phyloP scores from a whole-genome alignment of 768 basidiomycete genomes.

The Sarcodon sp. region DNA sequence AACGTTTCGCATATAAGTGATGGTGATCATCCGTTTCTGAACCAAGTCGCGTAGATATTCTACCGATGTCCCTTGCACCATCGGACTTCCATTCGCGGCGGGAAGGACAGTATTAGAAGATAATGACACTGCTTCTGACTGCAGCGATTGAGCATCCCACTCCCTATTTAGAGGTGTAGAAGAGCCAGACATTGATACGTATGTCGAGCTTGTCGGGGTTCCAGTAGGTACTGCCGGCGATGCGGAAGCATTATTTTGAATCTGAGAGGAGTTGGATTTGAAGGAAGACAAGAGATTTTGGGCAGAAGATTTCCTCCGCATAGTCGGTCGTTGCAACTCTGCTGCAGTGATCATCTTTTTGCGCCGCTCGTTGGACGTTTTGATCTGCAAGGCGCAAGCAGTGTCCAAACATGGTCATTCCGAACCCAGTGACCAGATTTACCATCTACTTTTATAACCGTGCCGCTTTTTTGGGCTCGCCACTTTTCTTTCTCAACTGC shows the following conservation, averaged over 20 bases:
- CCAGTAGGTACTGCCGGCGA: slow-evolving; percentile 8
- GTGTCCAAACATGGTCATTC: slow-evolving; percentile 1
- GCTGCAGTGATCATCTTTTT: slow-evolving; percentile 14
- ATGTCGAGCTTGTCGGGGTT: slow-evolving; percentile 8
- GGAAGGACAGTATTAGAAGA: background rate
- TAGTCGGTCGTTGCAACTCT: slow-evolving; percentile 26
- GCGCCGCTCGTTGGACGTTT: background rate
- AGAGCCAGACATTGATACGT: slow-evolving; percentile 7
- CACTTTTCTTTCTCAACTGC: slow-evolving; percentile 6
- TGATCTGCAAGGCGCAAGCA: background rate
- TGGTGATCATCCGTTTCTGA: slow-evolving; percentile 73
- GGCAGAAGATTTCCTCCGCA: slow-evolving; percentile 80
- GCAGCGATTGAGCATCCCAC: slow-evolving; percentile 62
- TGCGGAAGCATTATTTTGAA: slow-evolving; percentile 3
- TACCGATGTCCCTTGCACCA: slow-evolving; percentile 50
- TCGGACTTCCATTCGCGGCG: slow-evolving; percentile 7
- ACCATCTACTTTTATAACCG: background rate
- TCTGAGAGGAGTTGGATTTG: slow-evolving; percentile 21
- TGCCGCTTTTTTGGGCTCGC: slow-evolving; percentile 4
- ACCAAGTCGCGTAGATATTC: slow-evolving; percentile 73
- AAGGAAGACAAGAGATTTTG: slow-evolving; percentile 75
- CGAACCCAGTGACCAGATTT: background rate
- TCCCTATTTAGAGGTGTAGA: slow-evolving; percentile 33
- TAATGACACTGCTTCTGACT: slow-evolving; percentile 24
- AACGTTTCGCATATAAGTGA: slow-evolving; percentile 76